Percentiles rank a stretch among this genome's conserved stretches.
Evolutionary conservation across 257 asterid species (phyloP).

Genomic region (Solanum medicagineum): DNA sequence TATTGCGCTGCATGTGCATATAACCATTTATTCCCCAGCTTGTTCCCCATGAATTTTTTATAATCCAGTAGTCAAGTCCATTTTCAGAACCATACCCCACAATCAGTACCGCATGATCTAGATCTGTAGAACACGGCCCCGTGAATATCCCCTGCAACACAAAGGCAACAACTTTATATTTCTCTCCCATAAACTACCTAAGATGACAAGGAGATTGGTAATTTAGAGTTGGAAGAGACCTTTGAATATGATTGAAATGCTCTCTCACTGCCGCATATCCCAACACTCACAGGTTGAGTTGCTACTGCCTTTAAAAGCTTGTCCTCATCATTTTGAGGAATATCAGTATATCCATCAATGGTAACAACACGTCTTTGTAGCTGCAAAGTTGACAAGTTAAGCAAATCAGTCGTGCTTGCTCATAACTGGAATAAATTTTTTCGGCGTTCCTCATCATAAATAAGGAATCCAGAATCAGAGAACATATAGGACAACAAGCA

Average conservation of each 20-base stretch:
- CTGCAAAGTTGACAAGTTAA: conserved; percentile 25
- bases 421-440: background rate
- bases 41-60: conserved; percentile 91
- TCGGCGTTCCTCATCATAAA: background rate
- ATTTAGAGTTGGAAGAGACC: conserved; percentile 25
- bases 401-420: background rate
- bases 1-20: conserved; percentile 48
- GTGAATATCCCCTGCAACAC: conserved; percentile 69
- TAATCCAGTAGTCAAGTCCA: conserved; percentile 80
- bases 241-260: conserved; percentile 67
- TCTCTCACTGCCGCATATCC: conserved; percentile 75
- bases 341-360: conserved; percentile 65
- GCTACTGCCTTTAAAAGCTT: conserved; percentile 68
- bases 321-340: conserved; percentile 48
- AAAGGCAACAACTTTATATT: background rate
- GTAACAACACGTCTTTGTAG: conserved; percentile 60
- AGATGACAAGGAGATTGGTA: background rate
- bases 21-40: conserved; percentile 89
- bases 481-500: background rate
- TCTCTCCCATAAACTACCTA: background rate
- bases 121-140: conserved; percentile 73
- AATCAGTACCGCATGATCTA: conserved; percentile 87
- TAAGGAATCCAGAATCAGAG: background rate
- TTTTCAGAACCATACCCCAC: conserved; percentile 73
- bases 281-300: conserved; percentile 87